These are phyloP conservation scores for Pythium aphanidermatum DNA, from an alignment of 352 stramenopile genomes.

Conservation along the genomic window DNA sequence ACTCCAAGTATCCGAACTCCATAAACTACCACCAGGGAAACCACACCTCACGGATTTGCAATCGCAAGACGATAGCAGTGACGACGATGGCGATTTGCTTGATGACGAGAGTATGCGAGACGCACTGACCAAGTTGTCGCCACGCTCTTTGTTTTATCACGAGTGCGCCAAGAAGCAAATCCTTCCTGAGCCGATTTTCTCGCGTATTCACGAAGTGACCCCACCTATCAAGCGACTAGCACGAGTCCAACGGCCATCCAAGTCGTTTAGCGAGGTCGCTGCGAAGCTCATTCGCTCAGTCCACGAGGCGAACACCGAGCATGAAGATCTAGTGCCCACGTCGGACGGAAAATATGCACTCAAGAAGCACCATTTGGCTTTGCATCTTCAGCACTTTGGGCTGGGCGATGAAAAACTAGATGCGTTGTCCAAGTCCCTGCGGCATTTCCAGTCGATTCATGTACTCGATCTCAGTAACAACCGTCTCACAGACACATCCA, in stretches of 20 bases:
- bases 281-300: constrained; percentile 32
- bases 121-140: constrained; percentile 35
- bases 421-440: constrained; percentile 45
- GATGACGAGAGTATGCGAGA: constrained; percentile 16
- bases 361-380: constrained; percentile 40
- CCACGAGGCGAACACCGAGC: constrained; percentile 21
- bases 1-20: constrained; percentile 45
- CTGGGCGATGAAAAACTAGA: constrained; percentile 56
- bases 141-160: constrained; percentile 60
- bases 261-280: constrained; percentile 31
- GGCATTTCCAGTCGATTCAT: constrained; percentile 52
- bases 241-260: constrained; percentile 3
- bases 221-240: not conserved
- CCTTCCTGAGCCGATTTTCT: constrained; percentile 63
- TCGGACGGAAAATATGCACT: constrained; percentile 16
- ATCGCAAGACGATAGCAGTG: constrained; percentile 1
- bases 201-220: constrained; percentile 46
- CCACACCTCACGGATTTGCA: too few species aligned
- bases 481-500: constrained; percentile 51
- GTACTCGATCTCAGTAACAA: constrained; percentile 65
- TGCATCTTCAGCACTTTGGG: constrained; percentile 69
- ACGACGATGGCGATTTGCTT: constrained; percentile 7
- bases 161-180: constrained; percentile 55
- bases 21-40: constrained; percentile 24
- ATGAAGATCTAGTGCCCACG: constrained; percentile 23